Evolutionary conservation across 2,329 filamentous ascomycete species (phyloP).

Genomic region (Neopestalotiopsis sp.): DNA sequence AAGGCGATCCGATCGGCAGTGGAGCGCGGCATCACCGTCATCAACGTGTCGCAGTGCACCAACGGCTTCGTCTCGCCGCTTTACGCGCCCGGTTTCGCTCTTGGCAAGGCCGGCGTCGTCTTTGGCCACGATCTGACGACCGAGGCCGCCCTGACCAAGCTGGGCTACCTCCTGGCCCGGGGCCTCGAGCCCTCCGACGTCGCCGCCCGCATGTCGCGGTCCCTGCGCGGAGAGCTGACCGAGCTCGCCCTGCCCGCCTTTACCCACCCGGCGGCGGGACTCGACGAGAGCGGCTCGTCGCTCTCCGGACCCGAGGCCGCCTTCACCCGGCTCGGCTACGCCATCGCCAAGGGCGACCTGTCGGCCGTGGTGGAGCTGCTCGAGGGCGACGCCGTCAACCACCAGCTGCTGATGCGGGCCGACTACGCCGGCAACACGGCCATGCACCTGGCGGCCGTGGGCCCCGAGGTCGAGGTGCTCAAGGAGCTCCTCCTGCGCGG

Average conservation of each 20-base stretch:
- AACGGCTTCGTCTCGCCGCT: conserved; percentile 77
- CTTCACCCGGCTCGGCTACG: conserved; percentile 80
- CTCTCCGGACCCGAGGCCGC: conserved; percentile 58
- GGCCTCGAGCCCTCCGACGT: conserved; percentile 70
- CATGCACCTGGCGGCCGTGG: conserved; percentile 62
- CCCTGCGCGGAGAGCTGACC: conserved; percentile 85
- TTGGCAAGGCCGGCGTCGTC: conserved; percentile 84
- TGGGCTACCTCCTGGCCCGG: conserved; percentile 81
- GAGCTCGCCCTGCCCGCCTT: conserved; percentile 76
- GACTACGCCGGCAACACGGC: conserved; percentile 85
- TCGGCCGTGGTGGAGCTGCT: conserved; percentile 70
- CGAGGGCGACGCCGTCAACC: conserved; percentile 61
- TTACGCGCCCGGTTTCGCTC: conserved; percentile 78
- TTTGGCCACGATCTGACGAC: conserved; percentile 89
- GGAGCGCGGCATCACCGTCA: conserved; percentile 80
- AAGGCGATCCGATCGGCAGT: conserved; percentile 80
- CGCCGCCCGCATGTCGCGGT: conserved; percentile 72
- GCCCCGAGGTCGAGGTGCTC: conserved; percentile 59
- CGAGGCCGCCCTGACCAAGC: conserved; percentile 89
- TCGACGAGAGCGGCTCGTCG: conserved; percentile 56
- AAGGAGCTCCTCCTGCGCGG: conserved; percentile 64
- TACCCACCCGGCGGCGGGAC: conserved; percentile 66
- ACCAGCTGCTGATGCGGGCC: conserved; percentile 72
- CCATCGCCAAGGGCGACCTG: conserved; percentile 75
- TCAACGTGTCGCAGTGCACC: conserved; percentile 91